Conservation (phyloP, 768 basidiomycete genomes). For the Rhodotorula kratochvilovae region DNA sequence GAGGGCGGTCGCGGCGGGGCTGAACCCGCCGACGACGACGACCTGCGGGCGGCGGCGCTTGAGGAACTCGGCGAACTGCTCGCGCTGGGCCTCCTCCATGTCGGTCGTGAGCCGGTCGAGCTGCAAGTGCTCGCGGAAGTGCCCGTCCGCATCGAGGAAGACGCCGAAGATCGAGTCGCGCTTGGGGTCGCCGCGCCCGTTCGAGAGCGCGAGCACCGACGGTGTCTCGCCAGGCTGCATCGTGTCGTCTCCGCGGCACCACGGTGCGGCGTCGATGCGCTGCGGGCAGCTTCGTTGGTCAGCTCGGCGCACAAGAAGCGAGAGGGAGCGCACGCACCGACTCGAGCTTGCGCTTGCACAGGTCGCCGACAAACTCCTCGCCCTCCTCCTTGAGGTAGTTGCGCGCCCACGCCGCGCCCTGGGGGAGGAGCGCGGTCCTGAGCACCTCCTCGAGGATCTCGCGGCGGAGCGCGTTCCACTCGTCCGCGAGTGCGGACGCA, state of each 20-base stretch:
- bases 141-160: conserved; percentile 80
- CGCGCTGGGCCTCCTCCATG: conserved; percentile 27
- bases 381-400: conserved; percentile 85
- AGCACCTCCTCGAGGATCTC: conserved; percentile 73
- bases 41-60: conserved; percentile 78
- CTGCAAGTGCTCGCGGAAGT: conserved; percentile 81
- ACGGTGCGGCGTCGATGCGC: conserved; percentile 31
- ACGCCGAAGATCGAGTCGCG: conserved; percentile 82
- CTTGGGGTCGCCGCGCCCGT: conserved; percentile 90
- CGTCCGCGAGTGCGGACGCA: conserved; percentile 74
- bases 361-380: conserved; percentile 71
- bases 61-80: conserved; percentile 74
- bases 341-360: conserved; percentile 65
- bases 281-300: no score
- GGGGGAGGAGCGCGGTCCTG: conserved; percentile 74
- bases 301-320: no score
- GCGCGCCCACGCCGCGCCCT: conserved; percentile 78
- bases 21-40: conserved; percentile 83
- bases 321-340: conserved; percentile 54
- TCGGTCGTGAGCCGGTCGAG: conserved; percentile 66
- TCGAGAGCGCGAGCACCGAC: conserved; percentile 81
- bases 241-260: conserved; percentile 51
- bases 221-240: conserved; percentile 68
- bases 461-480: conserved; percentile 84
- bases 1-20: conserved; percentile 31